Evolutionary conservation across 768 basidiomycete genomes (phyloP), one percentile per base, ranked within the genome.

Genomic region (Suillus subalutaceus): DNA sequence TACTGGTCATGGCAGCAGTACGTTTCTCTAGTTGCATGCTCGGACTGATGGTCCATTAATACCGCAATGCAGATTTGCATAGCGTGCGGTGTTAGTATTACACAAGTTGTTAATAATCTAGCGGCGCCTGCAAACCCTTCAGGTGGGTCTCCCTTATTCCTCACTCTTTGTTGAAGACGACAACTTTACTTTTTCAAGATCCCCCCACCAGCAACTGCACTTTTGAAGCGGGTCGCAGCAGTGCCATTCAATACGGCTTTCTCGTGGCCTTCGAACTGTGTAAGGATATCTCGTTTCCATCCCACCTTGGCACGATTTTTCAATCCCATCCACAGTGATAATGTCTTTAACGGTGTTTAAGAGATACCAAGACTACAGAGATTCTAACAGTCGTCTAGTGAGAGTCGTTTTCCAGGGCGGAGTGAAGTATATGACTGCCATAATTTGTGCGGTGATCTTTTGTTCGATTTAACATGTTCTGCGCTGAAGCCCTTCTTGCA

Each of bases 1-100:
- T 65, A 23, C 18, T 65, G 13, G 32, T 60, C 10, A 20, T 40
- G 23, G 64, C 38, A 35, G 62, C 18, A 20, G 64, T 65, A 38
- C 37, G 64, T 63, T 26, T 15, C 1, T 38, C 38, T 41, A 15
- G 23, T 59, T 9, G 23, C 37, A 10, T 16, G 58, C 35, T 59
- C 40, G 10, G 6, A 26, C 26, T 18, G 9, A 16, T 26, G 40
- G 6, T 41, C 16, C 6, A 1, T 59, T 59, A 9, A 59, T 26
- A 59, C 41, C 16, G 4, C 9, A 30, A 30, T 4, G 20, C 37
- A 59, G 58, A 59, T 59, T 41, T 41, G 1, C 18, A 59, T 59
- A 10, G 23, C 23, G 16, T 26, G 38, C 6, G 58, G 23, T 59
- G 58, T 59, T 1, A 18, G 38, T 40, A 26, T 59, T 4, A 59